Percentiles rank a stretch among this genome's conserved stretches.
Conservation (phyloP, 305 asterid genomes). For the Withania somnifera region DNA sequence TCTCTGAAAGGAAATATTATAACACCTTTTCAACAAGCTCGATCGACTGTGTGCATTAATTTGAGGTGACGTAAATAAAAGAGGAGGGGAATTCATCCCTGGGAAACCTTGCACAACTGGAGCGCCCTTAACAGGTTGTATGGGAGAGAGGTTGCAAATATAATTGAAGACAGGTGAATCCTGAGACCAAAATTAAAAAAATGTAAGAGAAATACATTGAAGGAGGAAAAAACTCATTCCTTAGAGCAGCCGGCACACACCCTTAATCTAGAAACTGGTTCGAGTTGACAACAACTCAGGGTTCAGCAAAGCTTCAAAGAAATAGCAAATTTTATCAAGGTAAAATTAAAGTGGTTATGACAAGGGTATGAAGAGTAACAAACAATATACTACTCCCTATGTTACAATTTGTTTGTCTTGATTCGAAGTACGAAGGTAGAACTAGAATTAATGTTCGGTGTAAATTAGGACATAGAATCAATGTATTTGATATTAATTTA, state of each 20-base stretch:
- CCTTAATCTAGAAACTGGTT: not conserved
- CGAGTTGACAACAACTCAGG: not conserved
- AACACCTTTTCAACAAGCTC: slow-evolving; percentile 32
- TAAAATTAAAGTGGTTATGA: not conserved
- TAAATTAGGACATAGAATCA: not conserved
- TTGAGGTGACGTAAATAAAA: slow-evolving; percentile 33
- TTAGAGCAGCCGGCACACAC: not conserved
- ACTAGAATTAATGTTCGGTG: not conserved
- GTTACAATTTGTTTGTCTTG: not conserved
- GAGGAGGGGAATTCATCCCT: slow-evolving; percentile 40
- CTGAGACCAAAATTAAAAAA: slow-evolving; percentile 32
- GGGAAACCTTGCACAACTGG: slow-evolving; percentile 37
- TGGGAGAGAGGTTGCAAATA: slow-evolving; percentile 61
- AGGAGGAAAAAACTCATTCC: not conserved
- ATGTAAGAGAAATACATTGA: slow-evolving; percentile 4
- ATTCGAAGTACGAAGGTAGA: not conserved
- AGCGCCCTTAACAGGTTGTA: slow-evolving; percentile 37
- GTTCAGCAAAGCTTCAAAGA: not conserved
- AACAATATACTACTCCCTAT: not conserved
- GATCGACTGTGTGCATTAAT: slow-evolving; percentile 24
- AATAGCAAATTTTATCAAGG: not conserved
- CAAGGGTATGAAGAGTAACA: not conserved
- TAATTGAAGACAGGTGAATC: slow-evolving; percentile 44
- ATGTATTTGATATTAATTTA: not conserved
- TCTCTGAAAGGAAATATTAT: no score